Conservation (phyloP, 257 asterid species). For the Solanum peruvianum region DNA sequence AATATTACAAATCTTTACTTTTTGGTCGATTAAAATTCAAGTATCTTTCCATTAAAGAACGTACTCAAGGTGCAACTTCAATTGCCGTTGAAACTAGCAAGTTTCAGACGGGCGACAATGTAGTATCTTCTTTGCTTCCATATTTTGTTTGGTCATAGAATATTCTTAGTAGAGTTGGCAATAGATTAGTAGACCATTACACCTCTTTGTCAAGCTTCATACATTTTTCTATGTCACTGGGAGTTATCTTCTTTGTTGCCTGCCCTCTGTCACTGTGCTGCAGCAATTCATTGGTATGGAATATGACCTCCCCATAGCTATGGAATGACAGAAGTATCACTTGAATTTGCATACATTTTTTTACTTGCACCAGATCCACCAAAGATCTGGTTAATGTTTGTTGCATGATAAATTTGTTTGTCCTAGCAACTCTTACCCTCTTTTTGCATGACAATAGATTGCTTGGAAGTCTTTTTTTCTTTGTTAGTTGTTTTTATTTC, state of each 20-base stretch:
- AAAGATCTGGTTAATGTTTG: neutral
- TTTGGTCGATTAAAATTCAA: neutral
- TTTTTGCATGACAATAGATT: neutral
- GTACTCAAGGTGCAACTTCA: neutral
- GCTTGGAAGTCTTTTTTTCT: neutral
- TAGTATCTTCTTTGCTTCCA: neutral
- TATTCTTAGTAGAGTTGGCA: neutral
- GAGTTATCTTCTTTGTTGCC: neutral
- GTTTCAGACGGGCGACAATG: neutral
- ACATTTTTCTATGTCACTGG: neutral
- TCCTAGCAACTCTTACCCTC: neutral
- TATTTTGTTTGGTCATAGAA: neutral
- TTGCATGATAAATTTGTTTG: neutral
- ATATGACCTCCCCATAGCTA: neutral
- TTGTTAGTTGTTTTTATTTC: neutral
- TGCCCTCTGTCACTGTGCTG: neutral
- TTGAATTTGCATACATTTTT: neutral
- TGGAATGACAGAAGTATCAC: neutral
- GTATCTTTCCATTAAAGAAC: neutral
- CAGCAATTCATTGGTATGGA: neutral
- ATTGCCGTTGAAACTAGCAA: neutral
- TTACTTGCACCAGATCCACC: neutral
- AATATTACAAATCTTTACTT: neutral
- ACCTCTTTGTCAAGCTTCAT: neutral
- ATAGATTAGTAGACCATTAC: neutral